Conservation (phyloP, 768 basidiomycete genomes). For the Hericium coralloides region DNA sequence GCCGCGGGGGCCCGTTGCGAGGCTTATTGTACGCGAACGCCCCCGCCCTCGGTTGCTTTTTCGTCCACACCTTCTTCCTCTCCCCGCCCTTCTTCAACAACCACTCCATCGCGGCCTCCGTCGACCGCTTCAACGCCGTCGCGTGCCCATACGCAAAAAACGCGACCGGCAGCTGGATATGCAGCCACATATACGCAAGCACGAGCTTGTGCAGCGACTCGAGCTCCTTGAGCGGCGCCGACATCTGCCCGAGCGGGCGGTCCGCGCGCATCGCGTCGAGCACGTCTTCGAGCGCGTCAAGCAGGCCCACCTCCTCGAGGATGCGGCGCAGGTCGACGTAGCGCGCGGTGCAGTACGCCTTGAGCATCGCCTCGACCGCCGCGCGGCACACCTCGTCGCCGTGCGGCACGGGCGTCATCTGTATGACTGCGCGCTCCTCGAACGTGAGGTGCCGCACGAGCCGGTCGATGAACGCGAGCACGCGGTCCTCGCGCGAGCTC, state of each 20-base stretch:
- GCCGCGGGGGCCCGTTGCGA: too few species aligned
- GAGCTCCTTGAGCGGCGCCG: conserved; percentile 24
- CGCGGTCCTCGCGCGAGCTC: conserved; percentile 17
- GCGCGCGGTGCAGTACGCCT: conserved; percentile 30
- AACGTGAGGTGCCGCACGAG: conserved; percentile 29
- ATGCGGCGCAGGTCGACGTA: conserved; percentile 33
- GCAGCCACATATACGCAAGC: conserved; percentile 80
- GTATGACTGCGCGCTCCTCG: conserved; percentile 34
- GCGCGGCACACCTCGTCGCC: conserved; percentile 28
- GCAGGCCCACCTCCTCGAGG: conserved; percentile 28
- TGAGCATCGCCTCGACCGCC: conserved; percentile 32
- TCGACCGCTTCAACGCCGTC: conserved; percentile 42
- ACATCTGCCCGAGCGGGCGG: neutral
- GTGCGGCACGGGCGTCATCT: conserved; percentile 49
- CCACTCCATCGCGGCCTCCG: conserved; percentile 65
- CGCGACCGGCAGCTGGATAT: conserved; percentile 56
- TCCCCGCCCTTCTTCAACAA: conserved; percentile 23
- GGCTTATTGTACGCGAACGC: too few species aligned
- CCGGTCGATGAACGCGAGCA: conserved; percentile 37
- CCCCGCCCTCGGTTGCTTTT: too few species aligned
- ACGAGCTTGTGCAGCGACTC: conserved; percentile 74
- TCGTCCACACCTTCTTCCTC: neutral
- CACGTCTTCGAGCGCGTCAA: conserved; percentile 33
- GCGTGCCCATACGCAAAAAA: conserved; percentile 53
- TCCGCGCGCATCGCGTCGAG: conserved; percentile 14